Conservation (phyloP, 768 basidiomycete genomes). For the Tylopilus balloui region DNA sequence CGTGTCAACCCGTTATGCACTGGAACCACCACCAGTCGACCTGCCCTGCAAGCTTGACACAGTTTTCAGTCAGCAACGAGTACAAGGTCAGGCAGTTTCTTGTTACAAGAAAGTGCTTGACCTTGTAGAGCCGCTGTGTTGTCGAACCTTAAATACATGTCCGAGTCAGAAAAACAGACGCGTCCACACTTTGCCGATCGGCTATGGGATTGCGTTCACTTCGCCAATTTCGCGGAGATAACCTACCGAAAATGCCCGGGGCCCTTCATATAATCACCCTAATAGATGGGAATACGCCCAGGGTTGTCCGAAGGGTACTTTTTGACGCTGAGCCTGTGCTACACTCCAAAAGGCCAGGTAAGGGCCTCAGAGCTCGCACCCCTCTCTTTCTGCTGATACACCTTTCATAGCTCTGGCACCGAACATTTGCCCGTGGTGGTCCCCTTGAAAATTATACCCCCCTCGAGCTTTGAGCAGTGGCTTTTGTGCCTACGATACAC, state of each 20-base stretch:
- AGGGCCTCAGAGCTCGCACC: neutral
- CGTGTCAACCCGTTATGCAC: too few species aligned
- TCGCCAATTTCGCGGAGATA: slow-evolving; percentile 26
- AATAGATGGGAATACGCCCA: slow-evolving; percentile 7
- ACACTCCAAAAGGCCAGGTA: slow-evolving; percentile 8
- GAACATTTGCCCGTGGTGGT: neutral
- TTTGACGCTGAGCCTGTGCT: slow-evolving; percentile 1
- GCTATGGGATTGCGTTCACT: neutral
- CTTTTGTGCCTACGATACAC: slow-evolving; percentile 13
- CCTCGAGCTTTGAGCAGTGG: slow-evolving; percentile 1
- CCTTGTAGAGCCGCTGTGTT: neutral
- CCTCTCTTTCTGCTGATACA: slow-evolving; percentile 7
- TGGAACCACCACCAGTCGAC: too few species aligned
- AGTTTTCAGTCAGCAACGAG: too few species aligned
- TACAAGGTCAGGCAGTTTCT: too few species aligned
- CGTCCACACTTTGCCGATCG: slow-evolving; percentile 8
- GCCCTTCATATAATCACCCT: slow-evolving; percentile 15
- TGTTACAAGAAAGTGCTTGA: too few species aligned
- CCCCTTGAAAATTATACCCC: neutral
- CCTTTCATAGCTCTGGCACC: slow-evolving; percentile 1
- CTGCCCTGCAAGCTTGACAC: too few species aligned
- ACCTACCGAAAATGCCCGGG: neutral
- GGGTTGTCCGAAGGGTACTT: neutral
- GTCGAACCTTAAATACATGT: neutral
- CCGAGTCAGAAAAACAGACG: neutral